Percentiles rank a stretch among this genome's conserved stretches.
Conservation (phyloP, 2,329 filamentous ascomycete species). For the Metarhizium anisopliae region DNA sequence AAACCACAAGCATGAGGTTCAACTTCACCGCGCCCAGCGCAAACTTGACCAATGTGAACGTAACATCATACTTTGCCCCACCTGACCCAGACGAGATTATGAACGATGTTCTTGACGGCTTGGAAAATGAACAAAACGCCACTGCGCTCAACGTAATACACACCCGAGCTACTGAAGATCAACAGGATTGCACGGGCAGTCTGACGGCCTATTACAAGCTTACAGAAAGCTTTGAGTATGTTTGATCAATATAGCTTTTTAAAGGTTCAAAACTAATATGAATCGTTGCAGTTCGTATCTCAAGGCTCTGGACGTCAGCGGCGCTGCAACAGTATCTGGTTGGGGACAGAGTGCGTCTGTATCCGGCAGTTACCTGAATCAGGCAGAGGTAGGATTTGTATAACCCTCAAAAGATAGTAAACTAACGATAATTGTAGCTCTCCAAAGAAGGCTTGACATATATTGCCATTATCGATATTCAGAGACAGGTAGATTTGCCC, state of each 20-base stretch:
- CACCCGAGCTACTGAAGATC: too few relatives aligned
- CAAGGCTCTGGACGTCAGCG: background rate
- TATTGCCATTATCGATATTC: background rate
- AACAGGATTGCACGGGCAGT: too few relatives aligned
- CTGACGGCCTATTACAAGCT: too few relatives aligned
- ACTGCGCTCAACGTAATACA: too few relatives aligned
- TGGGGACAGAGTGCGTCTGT: constrained; percentile 1
- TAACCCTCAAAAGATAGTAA: too few relatives aligned
- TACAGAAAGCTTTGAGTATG: too few relatives aligned
- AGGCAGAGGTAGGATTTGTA: background rate
- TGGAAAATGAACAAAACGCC: too few relatives aligned
- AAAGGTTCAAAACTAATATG: background rate
- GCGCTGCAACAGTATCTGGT: background rate
- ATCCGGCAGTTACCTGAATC: constrained; percentile 1
- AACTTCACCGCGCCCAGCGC: background rate
- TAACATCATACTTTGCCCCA: background rate
- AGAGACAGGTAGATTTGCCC: background rate
- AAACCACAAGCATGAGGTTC: background rate
- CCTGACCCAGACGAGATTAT: background rate
- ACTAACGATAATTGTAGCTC: background rate
- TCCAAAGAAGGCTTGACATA: background rate
- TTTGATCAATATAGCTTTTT: too few relatives aligned
- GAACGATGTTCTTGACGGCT: background rate
- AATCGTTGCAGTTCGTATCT: background rate
- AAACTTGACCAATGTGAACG: too few relatives aligned